phyloP scores from a whole-genome alignment of 768 basidiomycete genomes.

The Trametes cingulata region DNA sequence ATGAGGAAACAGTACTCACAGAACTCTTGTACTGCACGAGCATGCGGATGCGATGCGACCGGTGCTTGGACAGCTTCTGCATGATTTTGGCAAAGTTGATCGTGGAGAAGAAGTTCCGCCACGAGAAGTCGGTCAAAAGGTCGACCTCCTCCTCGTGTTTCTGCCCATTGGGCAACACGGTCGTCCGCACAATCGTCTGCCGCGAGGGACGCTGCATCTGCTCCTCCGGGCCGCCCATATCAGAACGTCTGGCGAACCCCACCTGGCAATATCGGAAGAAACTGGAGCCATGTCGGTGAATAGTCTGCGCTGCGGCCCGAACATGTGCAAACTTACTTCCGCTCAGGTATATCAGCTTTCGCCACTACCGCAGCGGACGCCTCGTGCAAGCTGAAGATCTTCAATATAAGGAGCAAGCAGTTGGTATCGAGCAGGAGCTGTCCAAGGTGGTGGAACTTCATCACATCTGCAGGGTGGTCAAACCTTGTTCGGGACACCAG shows the following conservation, averaged over 20 bases:
- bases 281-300: constrained; percentile 43
- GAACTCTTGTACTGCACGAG: constrained; percentile 98
- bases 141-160: constrained; percentile 87
- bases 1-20: constrained; percentile 46
- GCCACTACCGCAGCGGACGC: constrained; percentile 81
- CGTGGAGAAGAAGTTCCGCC: constrained; percentile 96
- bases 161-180: constrained; percentile 68
- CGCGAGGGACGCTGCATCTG: constrained; percentile 60
- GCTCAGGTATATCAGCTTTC: constrained; percentile 83
- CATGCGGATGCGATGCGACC: constrained; percentile 93
- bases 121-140: constrained; percentile 90
- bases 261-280: constrained; percentile 94
- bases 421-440: constrained; percentile 95
- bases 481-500: too few species aligned
- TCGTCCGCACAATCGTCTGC: constrained; percentile 57
- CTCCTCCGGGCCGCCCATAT: constrained; percentile 54
- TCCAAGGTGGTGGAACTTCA: constrained; percentile 99
- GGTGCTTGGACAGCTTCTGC: constrained; percentile 95
- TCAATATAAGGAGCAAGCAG: constrained; percentile 87
- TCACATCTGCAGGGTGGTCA: constrained; percentile 64
- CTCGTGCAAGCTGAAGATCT: constrained; percentile 98
- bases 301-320: not conserved
- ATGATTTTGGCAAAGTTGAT: constrained; percentile 98
- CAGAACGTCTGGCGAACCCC: constrained; percentile 69
- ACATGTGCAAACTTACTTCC: constrained; percentile 56